Base-by-base conservation (phyloP, 2,329 filamentous ascomycete genomes). In the Pochonia chlamydosporia region DNA sequence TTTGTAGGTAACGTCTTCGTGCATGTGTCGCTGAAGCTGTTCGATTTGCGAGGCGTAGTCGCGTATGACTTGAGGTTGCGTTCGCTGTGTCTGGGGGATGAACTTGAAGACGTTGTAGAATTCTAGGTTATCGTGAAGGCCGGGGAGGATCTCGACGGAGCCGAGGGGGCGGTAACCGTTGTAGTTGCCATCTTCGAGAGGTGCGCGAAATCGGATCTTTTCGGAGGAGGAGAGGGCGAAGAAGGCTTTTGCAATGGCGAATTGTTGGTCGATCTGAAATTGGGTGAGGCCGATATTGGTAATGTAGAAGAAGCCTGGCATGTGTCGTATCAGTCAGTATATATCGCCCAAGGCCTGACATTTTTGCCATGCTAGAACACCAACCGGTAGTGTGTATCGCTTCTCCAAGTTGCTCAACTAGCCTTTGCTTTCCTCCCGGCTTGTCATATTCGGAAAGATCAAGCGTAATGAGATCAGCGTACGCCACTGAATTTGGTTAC, bases 251-350 rank as follows among this genome's bases (percentile, higher is more conserved):
- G 74, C 80, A 3, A 84, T 71, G 11, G 79, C 77, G 51, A 83
- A 84, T 52, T 84, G 80, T 5, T 69, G 66, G 52, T 84, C 74
- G 2, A 84, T 71, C 57, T 81, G 68, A 40, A 81, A 78, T 58
- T 83, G 78, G 1, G 63, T 66, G n/a, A 84, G 68, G 26, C 79
- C 79, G 51, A 78, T 83, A 62, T 83, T 81, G 49, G 74, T 76
- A 18, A 84, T 74, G 51, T 83, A 82, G 64, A 84, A 84, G 65
- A 84, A 79, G 0, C 79, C 65, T 48, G 30, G 31, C 24, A 3
- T 13, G 13, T 16, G 6, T 4, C 7, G 31, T 39, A 20, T 44
- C 10, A 39, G 26, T 14, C 20, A 9, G 33, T 6, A n/a, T 8
- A 20, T 21, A 18, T 5, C 7, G 33, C n/a, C 33, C 18, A 20